Conservation (phyloP, 495 filamentous ascomycete genomes). For the Hypomontagnella monticulosa region DNA sequence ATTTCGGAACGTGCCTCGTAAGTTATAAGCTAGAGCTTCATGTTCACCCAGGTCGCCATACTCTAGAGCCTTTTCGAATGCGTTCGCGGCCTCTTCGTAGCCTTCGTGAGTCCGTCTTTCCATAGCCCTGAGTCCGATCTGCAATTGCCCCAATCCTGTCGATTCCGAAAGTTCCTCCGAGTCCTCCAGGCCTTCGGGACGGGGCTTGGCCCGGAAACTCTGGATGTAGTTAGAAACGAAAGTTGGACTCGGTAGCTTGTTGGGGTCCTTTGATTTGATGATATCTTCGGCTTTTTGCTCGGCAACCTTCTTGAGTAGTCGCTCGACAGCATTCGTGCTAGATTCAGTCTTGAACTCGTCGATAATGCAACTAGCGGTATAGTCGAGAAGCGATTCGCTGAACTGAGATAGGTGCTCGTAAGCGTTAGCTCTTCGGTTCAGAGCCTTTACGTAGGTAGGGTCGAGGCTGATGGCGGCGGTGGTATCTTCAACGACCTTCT, state of each 20-base stretch:
- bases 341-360: conserved; percentile 91
- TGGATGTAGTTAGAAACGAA: conserved; percentile 99
- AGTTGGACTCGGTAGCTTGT: conserved; percentile 87
- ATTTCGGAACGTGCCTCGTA: conserved; percentile 95
- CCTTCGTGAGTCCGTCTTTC: conserved; percentile 85
- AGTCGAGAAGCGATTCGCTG: conserved; percentile 95
- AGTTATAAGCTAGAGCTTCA: conserved; percentile 92
- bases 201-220: conserved; percentile 85
- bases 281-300: conserved; percentile 91
- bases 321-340: conserved; percentile 89
- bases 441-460: conserved; percentile 94
- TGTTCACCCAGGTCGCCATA: conserved; percentile 77
- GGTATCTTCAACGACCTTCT: conserved; percentile 96
- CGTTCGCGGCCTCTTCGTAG: conserved; percentile 83
- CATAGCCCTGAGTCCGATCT: conserved; percentile 82
- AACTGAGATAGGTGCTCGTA: conserved; percentile 92
- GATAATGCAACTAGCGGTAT: conserved; percentile 98
- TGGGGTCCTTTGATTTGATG: conserved; percentile 68
- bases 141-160: conserved; percentile 84
- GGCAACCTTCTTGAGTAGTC: conserved; percentile 95
- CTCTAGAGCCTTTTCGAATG: conserved; percentile 90
- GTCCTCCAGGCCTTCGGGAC: conserved; percentile 85
- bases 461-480: conserved; percentile 92
- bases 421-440: conserved; percentile 94
- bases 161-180: conserved; percentile 76